These are phyloP conservation scores for Wickerhamia fluorescens DNA, from an alignment of 805 yeast species.

Conservation along the genomic window DNA sequence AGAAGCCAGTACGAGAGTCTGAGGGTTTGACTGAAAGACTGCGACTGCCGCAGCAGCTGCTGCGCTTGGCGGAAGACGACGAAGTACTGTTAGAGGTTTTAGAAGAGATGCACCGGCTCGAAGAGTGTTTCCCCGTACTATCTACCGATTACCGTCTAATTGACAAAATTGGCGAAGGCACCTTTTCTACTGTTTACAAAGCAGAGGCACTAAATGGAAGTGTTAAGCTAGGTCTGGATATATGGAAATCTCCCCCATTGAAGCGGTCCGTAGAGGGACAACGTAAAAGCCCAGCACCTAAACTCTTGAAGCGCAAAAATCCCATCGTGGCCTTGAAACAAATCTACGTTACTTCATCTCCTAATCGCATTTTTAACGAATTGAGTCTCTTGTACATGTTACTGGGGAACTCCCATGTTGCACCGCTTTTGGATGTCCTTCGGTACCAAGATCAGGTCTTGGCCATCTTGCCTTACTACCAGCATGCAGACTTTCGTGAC, in stretches of 20 bases:
- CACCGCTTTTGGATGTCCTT: conserved; percentile 83
- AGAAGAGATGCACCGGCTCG: conserved; percentile 51
- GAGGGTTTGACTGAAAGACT: no score
- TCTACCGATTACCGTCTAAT: conserved; percentile 41
- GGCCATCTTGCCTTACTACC: conserved; percentile 86
- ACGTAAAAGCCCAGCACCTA: conserved; percentile 15
- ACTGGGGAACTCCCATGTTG: conserved; percentile 66
- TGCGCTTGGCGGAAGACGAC: no score
- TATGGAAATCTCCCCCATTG: conserved; percentile 41
- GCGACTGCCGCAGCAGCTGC: no score
- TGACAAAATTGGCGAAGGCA: conserved; percentile 62
- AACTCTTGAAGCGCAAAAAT: conserved; percentile 19
- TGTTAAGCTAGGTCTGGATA: conserved; percentile 30
- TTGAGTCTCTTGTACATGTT: conserved; percentile 65
- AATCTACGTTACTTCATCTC: conserved; percentile 92
- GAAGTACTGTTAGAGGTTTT: conserved; percentile 47
- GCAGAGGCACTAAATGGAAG: conserved; percentile 47
- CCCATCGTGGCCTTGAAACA: conserved; percentile 80
- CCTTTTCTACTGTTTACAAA: conserved; percentile 55
- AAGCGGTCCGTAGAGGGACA: conserved; percentile 18
- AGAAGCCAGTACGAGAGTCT: no score
- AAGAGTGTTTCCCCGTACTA: conserved; percentile 48
- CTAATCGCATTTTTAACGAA: conserved; percentile 85
- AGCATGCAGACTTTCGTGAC: conserved; percentile 84
- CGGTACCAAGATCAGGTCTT: conserved; percentile 87